A percentile compares a stretch with the other conserved stretches of the same genome.
Evolutionary conservation across 768 basidiomycete species (phyloP).

Genomic region (Russula lepida): DNA sequence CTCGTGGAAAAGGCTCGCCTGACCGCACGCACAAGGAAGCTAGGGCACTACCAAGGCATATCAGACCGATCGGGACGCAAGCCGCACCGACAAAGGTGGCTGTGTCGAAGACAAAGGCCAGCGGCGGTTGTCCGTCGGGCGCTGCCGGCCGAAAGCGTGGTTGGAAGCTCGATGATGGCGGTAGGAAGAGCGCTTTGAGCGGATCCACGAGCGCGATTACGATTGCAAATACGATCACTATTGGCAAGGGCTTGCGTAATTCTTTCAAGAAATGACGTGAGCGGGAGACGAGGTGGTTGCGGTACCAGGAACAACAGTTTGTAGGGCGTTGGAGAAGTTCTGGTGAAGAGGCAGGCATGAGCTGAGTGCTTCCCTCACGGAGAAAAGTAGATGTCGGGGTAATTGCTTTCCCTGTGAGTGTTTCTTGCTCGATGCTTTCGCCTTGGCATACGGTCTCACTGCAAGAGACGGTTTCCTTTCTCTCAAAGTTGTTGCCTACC

Average conservation of each 20-base stretch:
- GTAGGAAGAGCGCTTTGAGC: slow-evolving; percentile 54
- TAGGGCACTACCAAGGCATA: slow-evolving; percentile 54
- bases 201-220: slow-evolving; percentile 47
- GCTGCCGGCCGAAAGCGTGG: slow-evolving; percentile 30
- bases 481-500: not conserved
- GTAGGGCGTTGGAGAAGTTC: not conserved
- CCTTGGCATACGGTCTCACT: not conserved
- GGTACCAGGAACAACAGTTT: not conserved
- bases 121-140: slow-evolving; percentile 61
- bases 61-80: slow-evolving; percentile 53
- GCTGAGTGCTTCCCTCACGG: no score
- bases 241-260: slow-evolving; percentile 40
- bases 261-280: not conserved
- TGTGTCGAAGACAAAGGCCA: slow-evolving; percentile 51
- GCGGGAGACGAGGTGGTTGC: not conserved
- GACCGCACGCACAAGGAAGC: slow-evolving; percentile 49
- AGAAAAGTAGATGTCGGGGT: not conserved
- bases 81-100: slow-evolving; percentile 52
- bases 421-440: not conserved
- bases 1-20: slow-evolving; percentile 38
- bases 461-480: not conserved
- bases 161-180: slow-evolving; percentile 36
- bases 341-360: not conserved
- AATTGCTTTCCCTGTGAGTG: not conserved
- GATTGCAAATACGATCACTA: slow-evolving; percentile 47